Evolutionary conservation across 2,329 filamentous ascomycete genomes (phyloP).

Genomic region (Nemania diffusa): DNA sequence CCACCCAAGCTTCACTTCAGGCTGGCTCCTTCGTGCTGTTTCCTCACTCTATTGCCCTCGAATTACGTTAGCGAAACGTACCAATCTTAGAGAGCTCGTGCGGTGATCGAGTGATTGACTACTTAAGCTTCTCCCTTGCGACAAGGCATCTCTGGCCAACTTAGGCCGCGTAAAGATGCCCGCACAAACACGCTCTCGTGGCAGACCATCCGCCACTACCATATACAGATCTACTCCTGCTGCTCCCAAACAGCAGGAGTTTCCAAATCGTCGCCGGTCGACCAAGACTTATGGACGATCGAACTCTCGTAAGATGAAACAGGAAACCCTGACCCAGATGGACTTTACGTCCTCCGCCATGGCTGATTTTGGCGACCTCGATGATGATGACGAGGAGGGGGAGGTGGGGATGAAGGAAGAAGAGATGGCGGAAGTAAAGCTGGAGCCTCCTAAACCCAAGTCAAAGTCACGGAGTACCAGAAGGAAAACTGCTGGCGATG

Average conservation of each 20-base stretch:
- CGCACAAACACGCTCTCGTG: slow-evolving; percentile 40
- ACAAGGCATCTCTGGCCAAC: slow-evolving; percentile 6
- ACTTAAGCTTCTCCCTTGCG: slow-evolving; percentile 9
- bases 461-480: slow-evolving; percentile 39
- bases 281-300: slow-evolving; percentile 44
- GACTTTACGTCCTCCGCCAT: slow-evolving; percentile 43
- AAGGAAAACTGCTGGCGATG: slow-evolving; percentile 47
- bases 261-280: slow-evolving; percentile 41
- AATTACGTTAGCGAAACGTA: not conserved
- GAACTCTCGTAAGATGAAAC: slow-evolving; percentile 36
- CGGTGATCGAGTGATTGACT: not conserved
- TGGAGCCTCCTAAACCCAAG: slow-evolving; percentile 31
- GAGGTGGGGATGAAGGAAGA: slow-evolving; percentile 25
- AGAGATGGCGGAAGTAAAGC: slow-evolving; percentile 20
- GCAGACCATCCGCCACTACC: slow-evolving; percentile 33
- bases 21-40: not conserved
- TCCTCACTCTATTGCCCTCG: not conserved
- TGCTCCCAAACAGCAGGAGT: slow-evolving; percentile 43
- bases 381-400: slow-evolving; percentile 38
- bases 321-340: slow-evolving; percentile 49
- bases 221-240: slow-evolving; percentile 43
- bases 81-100: not conserved
- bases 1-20: not conserved
- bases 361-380: slow-evolving; percentile 34
- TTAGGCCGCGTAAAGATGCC: slow-evolving; percentile 39